Conservation (phyloP, 306 rosid species). For the Gillenia trifoliata region DNA sequence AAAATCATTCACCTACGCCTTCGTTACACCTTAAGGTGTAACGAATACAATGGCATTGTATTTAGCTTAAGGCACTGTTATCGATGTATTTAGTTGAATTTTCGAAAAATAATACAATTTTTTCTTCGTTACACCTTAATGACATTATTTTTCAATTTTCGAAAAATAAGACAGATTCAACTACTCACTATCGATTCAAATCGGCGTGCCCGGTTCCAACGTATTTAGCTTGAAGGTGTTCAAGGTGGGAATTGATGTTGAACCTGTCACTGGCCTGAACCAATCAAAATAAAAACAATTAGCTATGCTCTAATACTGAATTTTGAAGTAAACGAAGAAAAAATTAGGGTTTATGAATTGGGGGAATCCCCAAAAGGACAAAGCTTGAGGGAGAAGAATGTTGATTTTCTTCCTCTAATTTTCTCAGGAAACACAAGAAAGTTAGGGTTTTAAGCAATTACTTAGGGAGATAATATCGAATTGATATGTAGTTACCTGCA, state of each 20-base stretch:
- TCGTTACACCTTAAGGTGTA: too few relatives aligned
- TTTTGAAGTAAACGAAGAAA: background rate
- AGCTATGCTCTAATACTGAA: background rate
- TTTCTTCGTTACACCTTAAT: too few relatives aligned
- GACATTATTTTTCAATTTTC: background rate
- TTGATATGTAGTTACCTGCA: slow-evolving; percentile 19
- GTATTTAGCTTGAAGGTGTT: slow-evolving; percentile 90
- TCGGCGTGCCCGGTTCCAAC: slow-evolving; percentile 97
- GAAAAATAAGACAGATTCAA: background rate
- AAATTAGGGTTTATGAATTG: background rate
- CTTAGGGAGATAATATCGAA: background rate
- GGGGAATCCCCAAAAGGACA: background rate
- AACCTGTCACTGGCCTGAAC: slow-evolving; percentile 91
- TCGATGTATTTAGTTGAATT: too few relatives aligned
- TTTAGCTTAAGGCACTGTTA: too few relatives aligned
- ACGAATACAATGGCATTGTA: too few relatives aligned
- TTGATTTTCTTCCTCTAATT: background rate
- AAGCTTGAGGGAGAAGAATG: background rate
- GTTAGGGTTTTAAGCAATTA: background rate
- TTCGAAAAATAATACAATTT: too few relatives aligned
- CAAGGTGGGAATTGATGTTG: slow-evolving; percentile 93
- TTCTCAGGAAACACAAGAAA: background rate
- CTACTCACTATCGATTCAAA: slow-evolving; percentile 70
- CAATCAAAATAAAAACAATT: background rate
- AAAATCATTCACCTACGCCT: too few relatives aligned